phyloP scores from a whole-genome alignment of 768 basidiomycete species.

The Lactarius trivialis region DNA sequence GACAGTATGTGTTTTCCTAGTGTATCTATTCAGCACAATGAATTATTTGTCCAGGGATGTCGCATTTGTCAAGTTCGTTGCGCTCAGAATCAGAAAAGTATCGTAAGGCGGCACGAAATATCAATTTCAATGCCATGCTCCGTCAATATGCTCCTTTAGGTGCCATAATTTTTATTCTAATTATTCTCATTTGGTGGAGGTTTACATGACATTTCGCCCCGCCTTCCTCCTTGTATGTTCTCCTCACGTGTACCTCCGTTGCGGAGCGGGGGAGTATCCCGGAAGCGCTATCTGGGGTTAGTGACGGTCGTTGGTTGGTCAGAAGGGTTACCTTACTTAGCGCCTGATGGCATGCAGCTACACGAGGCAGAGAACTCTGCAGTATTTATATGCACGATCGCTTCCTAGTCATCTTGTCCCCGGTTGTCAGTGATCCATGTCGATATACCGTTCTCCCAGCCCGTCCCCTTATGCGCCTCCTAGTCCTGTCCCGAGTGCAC shows the following conservation, averaged over 20 bases:
- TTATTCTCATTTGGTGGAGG: slow-evolving; percentile 76
- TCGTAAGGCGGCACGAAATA: slow-evolving; percentile 88
- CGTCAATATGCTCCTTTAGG: slow-evolving; percentile 94
- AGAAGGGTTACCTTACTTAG: slow-evolving; percentile 10
- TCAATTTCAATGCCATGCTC: slow-evolving; percentile 90
- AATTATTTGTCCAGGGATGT: slow-evolving; percentile 65
- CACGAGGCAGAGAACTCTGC: slow-evolving; percentile 8
- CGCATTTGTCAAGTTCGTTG: slow-evolving; percentile 87
- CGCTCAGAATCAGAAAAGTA: slow-evolving; percentile 97
- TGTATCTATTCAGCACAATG: neutral
- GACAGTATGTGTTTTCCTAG: slow-evolving; percentile 57
- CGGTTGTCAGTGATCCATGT: slow-evolving; percentile 14
- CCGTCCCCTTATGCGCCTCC: slow-evolving; percentile 15
- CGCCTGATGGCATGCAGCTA: slow-evolving; percentile 2
- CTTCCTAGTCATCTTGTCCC: slow-evolving; percentile 2
- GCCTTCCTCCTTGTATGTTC: slow-evolving; percentile 9
- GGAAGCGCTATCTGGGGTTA: slow-evolving; percentile 2
- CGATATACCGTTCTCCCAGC: slow-evolving; percentile 19
- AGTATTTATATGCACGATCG: slow-evolving; percentile 11
- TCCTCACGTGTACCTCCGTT: slow-evolving; percentile 1
- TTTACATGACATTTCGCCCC: slow-evolving; percentile 41
- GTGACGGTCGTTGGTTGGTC: slow-evolving; percentile 8
- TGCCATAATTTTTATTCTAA: slow-evolving; percentile 69
- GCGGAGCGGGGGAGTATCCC: slow-evolving; percentile 6
- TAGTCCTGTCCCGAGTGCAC: slow-evolving; percentile 18